Conservation (phyloP, 805 yeast genomes). For the Candida caryicola region DNA sequence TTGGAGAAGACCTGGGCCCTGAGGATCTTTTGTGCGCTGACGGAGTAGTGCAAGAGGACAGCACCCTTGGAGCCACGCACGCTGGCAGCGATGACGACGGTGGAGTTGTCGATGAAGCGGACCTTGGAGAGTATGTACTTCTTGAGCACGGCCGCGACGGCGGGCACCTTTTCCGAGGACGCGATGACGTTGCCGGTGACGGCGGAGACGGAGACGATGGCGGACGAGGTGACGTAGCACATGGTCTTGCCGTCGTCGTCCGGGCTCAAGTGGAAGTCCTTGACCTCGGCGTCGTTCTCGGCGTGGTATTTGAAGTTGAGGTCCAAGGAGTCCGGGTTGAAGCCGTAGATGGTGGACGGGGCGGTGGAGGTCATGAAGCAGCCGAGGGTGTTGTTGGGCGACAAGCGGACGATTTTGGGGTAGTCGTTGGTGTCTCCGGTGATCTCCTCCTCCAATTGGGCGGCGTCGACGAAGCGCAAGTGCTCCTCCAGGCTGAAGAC, state of each 20-base stretch:
- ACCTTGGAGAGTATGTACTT: slow-evolving; percentile 41
- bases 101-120: slow-evolving; percentile 35
- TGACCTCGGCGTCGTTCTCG: slow-evolving; percentile 46
- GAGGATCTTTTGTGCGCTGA: slow-evolving; percentile 40
- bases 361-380: slow-evolving; percentile 65
- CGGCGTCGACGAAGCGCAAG: slow-evolving; percentile 55
- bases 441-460: slow-evolving; percentile 53
- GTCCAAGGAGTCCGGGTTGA: slow-evolving; percentile 54
- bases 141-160: slow-evolving; percentile 19
- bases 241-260: slow-evolving; percentile 56
- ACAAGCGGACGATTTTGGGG: slow-evolving; percentile 58
- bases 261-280: slow-evolving; percentile 66
- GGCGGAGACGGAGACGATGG: slow-evolving; percentile 52
- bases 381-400: slow-evolving; percentile 60
- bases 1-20: slow-evolving; percentile 42
- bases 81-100: slow-evolving; percentile 33
- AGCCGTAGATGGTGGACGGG: slow-evolving; percentile 62
- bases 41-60: slow-evolving; percentile 42
- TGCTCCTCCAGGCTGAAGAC: slow-evolving; percentile 55
- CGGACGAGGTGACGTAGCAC: slow-evolving; percentile 55
- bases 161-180: slow-evolving; percentile 20
- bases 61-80: slow-evolving; percentile 35
- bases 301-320: slow-evolving; percentile 55
- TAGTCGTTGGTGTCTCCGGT: slow-evolving; percentile 47
- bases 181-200: slow-evolving; percentile 40